A percentile compares a stretch with the other conserved stretches of the same genome.
Evolutionary conservation across 345 rosid genomes (phyloP).

Genomic region (Eucalyptus guilfoylei): DNA sequence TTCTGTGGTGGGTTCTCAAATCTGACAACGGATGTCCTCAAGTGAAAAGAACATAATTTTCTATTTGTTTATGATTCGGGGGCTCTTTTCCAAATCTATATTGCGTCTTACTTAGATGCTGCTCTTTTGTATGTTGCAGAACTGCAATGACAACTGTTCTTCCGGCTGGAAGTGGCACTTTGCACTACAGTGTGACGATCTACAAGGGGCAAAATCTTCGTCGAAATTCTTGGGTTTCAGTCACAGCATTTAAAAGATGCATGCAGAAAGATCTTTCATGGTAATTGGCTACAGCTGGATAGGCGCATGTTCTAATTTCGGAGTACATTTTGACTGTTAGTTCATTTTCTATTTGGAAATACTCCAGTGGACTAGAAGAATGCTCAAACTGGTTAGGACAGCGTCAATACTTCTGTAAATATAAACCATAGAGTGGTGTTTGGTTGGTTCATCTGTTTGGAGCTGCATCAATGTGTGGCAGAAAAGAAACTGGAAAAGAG

Average conservation of each 20-base stretch:
- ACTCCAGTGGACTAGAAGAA: neutral
- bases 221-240: constrained; percentile 25
- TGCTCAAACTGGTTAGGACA: neutral
- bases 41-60: neutral
- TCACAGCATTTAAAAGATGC: constrained; percentile 23
- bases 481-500: neutral
- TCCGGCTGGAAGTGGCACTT: constrained; percentile 29
- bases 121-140: constrained; percentile 5
- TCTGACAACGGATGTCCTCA: neutral
- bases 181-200: constrained; percentile 15
- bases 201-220: constrained; percentile 14
- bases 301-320: neutral
- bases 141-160: constrained; percentile 39
- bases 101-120: neutral
- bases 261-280: constrained; percentile 43
- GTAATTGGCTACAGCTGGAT: constrained; percentile 8
- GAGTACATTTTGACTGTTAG: neutral
- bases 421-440: neutral
- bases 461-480: neutral
- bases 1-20: neutral
- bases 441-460: neutral
- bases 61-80: neutral
- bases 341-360: neutral
- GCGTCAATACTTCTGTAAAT: neutral
- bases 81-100: neutral